These are phyloP conservation scores for Triticum aestivum DNA, from an alignment of 176 grass and related monocot species.

Conservation along the genomic window IWGSC_CS_RefSeq_v2.1 NC_057802.1:43141282-43141781, in stretches of 20 bases:
- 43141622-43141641: background rate
- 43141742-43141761: slow-evolving; percentile 69
- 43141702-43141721: slow-evolving; percentile 76
- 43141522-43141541: slow-evolving; percentile 12
- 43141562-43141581: background rate
- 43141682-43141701: background rate
- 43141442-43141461: slow-evolving; percentile 85
- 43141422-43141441: slow-evolving; percentile 67
- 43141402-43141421: slow-evolving; percentile 81
- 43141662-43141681: background rate
- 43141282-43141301: background rate
- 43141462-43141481: slow-evolving; percentile 96
- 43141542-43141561: background rate
- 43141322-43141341: background rate
- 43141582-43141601: background rate
- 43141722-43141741: slow-evolving; percentile 83
- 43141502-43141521: slow-evolving; percentile 29
- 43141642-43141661: background rate
- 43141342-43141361: background rate
- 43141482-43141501: slow-evolving; percentile 54
- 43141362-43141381: slow-evolving; percentile 40
- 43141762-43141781: slow-evolving; percentile 53
- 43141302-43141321: background rate
- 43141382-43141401: slow-evolving; percentile 83
- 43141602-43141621: slow-evolving; percentile 11